Percentiles rank a stretch among this genome's conserved stretches.
Evolutionary conservation across 2,329 filamentous ascomycete species (phyloP).

Genomic region (Balansia obtecta): DNA sequence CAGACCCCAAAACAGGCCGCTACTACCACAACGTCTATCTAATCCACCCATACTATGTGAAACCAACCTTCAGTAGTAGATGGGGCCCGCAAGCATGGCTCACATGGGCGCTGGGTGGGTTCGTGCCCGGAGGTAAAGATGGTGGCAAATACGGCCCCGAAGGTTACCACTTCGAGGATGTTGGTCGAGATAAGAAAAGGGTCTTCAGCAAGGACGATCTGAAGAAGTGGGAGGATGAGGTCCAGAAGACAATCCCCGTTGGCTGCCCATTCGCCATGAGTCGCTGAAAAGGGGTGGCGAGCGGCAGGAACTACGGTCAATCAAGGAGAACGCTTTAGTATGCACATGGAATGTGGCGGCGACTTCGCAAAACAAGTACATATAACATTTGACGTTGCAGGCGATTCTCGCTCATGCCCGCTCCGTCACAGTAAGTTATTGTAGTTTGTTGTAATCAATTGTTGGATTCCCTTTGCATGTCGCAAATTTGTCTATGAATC

Average conservation of each 20-base stretch:
- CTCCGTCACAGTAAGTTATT: no score
- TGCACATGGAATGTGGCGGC: no score
- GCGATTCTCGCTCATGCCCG: no score
- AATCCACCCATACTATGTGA: constrained; percentile 3
- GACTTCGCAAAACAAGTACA: no score
- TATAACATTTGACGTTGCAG: no score
- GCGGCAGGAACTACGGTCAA: no score
- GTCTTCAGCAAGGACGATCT: background rate
- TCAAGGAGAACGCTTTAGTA: no score
- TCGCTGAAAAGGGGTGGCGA: background rate
- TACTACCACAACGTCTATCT: constrained; percentile 1
- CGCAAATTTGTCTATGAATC: no score
- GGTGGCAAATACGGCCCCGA: background rate
- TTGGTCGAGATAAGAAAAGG: background rate
- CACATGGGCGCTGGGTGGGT: background rate
- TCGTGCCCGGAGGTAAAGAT: background rate
- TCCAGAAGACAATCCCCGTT: background rate
- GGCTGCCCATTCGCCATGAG: constrained; percentile 3
- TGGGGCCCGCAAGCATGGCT: constrained; percentile 4
- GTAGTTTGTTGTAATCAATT: no score
- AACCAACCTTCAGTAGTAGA: constrained; percentile 2
- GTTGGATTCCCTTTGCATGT: no score
- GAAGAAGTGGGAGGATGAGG: background rate
- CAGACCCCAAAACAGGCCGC: constrained; percentile 1
- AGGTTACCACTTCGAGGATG: constrained; percentile 2